Evolutionary conservation across 192 early-diverging fungal genomes (phyloP), one percentile per base, ranked within the genome.

Genomic region (Linnemannia zychae): DNA sequence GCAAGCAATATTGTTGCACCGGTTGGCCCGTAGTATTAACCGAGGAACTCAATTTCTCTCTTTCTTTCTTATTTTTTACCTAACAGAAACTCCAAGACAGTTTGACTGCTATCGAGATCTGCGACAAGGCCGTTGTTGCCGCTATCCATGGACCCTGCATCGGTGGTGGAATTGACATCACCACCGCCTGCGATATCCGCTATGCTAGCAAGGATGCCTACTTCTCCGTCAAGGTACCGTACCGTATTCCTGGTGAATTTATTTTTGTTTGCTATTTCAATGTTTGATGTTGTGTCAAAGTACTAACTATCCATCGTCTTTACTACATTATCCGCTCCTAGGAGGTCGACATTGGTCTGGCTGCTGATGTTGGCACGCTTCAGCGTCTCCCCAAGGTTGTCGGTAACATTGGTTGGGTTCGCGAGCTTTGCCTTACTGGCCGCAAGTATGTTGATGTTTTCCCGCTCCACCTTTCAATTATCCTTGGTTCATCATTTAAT

Each of bases 381-480:
- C 98, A 99, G 89, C 93, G 98, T 36, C 89, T 99, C 31, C 97
- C 97, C 69, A 99, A 99, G 89, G 91, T 98, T 9, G 96, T 97
- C 67, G 97, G 96, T 34, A 99, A 98, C 89, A 88, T 93, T 75
- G 94, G 94, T 86, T 94, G 95, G 94, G 94, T 98, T 46, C 95
- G 97, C 81, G 98, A 99, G 75, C 86, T 97, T 15, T 96, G 95
- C 82, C 92, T 94, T 49, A 98, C 97, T 20, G 98, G 92, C 3
- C 93, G 97, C 77, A 90, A 89, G 88, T 91, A 88, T 60, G 89
- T 80, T 38, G n/a, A n/a, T n/a, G 0, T 13, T 66, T 20, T 31
- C 33, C 15, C 33, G n/a, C 15, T 28, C 33, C 33, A 20, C 67
- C n/a, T 44, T 75, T 73, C 12, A 44, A 36, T 53, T 37, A 18